These are phyloP conservation scores for Aphanomyces euteiches DNA, from an alignment of 352 stramenopile genomes.

Conservation along the genomic window DNA sequence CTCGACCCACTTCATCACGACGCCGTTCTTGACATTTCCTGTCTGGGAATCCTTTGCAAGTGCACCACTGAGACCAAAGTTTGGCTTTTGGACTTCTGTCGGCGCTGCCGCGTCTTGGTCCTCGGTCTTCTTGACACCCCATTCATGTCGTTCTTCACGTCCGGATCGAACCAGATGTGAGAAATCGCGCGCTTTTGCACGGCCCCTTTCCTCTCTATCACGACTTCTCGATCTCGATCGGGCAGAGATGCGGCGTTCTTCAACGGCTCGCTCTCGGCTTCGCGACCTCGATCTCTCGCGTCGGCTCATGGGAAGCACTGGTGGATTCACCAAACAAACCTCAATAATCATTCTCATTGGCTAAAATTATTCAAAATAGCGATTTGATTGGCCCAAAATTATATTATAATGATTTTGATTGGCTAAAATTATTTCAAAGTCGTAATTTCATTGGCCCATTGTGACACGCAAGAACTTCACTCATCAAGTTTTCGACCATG, in stretches of 20 bases:
- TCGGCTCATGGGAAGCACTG: not conserved
- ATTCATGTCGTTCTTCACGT: not conserved
- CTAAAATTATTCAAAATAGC: not conserved
- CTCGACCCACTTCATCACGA: conserved; percentile 97
- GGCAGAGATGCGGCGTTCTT: not conserved
- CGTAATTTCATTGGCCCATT: no score
- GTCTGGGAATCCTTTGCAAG: conserved; percentile 93
- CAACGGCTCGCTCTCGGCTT: conserved; percentile 2
- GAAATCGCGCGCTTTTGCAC: conserved; percentile 15
- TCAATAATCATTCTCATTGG: not conserved
- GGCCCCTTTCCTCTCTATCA: conserved; percentile 10
- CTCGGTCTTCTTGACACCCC: conserved; percentile 57
- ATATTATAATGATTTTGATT: no score
- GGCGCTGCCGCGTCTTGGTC: conserved; percentile 38
- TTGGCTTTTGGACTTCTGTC: conserved; percentile 83
- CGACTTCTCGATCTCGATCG: conserved; percentile 12
- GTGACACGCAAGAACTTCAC: no score
- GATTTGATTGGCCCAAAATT: not conserved
- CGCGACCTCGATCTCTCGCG: conserved; percentile 22
- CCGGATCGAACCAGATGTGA: conserved; percentile 14
- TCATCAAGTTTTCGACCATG: not conserved
- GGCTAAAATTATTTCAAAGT: no score
- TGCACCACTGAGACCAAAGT: conserved; percentile 97
- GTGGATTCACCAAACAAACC: not conserved
- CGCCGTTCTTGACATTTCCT: conserved; percentile 95